A percentile compares a stretch with the other conserved stretches of the same genome.
These are phyloP conservation scores for Apiospora aurea DNA, from an alignment of 2,329 filamentous ascomycete genomes.

Conservation along the genomic window DNA sequence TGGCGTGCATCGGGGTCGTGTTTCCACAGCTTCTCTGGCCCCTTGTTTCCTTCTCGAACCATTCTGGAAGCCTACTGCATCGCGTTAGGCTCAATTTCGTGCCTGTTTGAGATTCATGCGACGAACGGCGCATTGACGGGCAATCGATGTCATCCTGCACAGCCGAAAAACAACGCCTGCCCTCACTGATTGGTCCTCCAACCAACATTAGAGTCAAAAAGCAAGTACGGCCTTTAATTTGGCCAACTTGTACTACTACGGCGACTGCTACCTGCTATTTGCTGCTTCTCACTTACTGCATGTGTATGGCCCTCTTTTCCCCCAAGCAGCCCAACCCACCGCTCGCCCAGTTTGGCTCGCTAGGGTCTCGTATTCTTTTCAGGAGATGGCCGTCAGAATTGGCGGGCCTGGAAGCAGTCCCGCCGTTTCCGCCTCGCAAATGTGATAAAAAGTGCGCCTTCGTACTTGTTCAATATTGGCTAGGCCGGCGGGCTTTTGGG, in stretches of 20 bases:
- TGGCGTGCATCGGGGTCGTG: not conserved
- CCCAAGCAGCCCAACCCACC: not conserved
- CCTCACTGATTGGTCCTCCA: slow-evolving; percentile 20
- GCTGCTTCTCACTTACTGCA: not conserved
- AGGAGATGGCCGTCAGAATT: slow-evolving; percentile 14
- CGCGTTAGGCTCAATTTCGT: slow-evolving; percentile 29
- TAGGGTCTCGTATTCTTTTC: slow-evolving; percentile 15
- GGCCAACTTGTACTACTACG: not conserved
- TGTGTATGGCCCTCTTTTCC: not conserved
- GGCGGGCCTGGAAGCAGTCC: slow-evolving; percentile 8
- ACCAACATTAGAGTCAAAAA: slow-evolving; percentile 28
- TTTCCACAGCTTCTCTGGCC: slow-evolving; percentile 18
- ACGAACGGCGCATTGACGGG: slow-evolving; percentile 10
- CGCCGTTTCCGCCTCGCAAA: slow-evolving; percentile 16
- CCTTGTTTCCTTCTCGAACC: slow-evolving; percentile 28
- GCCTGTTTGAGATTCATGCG: slow-evolving; percentile 27
- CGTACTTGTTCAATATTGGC: not conserved
- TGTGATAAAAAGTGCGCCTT: slow-evolving; percentile 18
- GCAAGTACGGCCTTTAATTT: slow-evolving; percentile 17
- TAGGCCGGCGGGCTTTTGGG: not conserved
- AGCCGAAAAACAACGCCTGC: slow-evolving; percentile 21
- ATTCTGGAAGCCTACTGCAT: slow-evolving; percentile 29
- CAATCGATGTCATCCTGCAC: slow-evolving; percentile 24
- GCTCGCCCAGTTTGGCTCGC: slow-evolving; percentile 6
- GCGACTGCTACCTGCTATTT: not conserved